Evolutionary conservation across 1,284 basidiomycete species (phyloP).

Genomic region (Trametes polyzona): DNA sequence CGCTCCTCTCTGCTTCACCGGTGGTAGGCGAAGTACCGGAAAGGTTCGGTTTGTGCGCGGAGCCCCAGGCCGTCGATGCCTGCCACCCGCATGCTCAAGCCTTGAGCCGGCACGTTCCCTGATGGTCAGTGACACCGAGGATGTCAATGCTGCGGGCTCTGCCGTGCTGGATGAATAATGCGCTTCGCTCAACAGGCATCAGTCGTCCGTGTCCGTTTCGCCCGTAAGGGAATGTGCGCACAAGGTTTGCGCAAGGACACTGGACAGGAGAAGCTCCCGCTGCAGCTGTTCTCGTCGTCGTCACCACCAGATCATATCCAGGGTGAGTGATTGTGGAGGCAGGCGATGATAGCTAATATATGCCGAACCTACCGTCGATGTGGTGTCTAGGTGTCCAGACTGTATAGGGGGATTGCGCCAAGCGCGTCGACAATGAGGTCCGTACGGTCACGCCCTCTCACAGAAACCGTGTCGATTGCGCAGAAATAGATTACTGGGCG

Average conservation of each 20-base stretch:
- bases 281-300: slow-evolving; percentile 12
- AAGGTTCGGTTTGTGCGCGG: not conserved
- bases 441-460: not conserved
- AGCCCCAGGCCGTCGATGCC: not conserved
- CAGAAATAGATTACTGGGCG: not conserved
- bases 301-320: slow-evolving; percentile 18
- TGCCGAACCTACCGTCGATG: slow-evolving; percentile 12
- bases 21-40: slow-evolving; percentile 5
- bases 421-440: not conserved
- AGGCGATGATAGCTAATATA: slow-evolving; percentile 13
- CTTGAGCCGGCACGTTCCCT: not conserved
- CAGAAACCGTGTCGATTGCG: not conserved
- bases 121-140: slow-evolving; percentile 7
- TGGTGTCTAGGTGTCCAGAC: slow-evolving; percentile 1
- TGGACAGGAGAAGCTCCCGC: not conserved
- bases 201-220: not conserved
- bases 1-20: slow-evolving; percentile 5
- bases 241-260: slow-evolving; percentile 7
- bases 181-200: not conserved
- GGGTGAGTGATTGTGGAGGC: slow-evolving; percentile 26
- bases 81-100: not conserved
- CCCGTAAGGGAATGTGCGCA: not conserved
- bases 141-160: slow-evolving; percentile 9
- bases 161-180: slow-evolving; percentile 7
- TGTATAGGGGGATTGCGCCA: not conserved